Evolutionary conservation across 768 basidiomycete genomes (phyloP), one percentile per base, ranked within the genome.

Genomic region (Kwoniella dendrophila): DNA sequence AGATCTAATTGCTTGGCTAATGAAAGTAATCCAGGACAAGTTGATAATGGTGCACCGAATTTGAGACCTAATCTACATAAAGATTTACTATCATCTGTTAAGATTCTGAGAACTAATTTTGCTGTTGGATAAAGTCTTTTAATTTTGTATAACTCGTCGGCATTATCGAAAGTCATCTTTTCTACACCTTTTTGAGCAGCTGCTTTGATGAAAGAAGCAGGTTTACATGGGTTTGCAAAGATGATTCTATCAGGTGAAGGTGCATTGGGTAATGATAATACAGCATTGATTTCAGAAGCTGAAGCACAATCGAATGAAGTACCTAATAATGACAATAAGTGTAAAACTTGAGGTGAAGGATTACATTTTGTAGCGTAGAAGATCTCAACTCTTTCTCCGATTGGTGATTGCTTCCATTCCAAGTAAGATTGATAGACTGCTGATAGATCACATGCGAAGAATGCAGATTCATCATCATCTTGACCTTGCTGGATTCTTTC

Each of bases 311-410:
- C 96, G 81, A 99, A 99, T 16, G 93, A 93, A 1, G 90, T 82
- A 27, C 96, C 96, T 50, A 97, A 81, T 30, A 90, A 86, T 18
- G 91, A 90, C 41, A 99, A 85, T 51, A 99, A 84, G 62, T 92
- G 88, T 52, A 98, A 83, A 59, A 99, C 87, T 73, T 91, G 91
- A 3, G 93, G 92, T 73, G 98, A 95, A 22, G 96, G 95, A 82
- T 99, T 99, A 81, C 92, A 96, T 82, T 99, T 99, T 74, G 98
- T 86, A 62, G 96, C 95, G 80, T 94, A 97, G 81, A 90, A 95
- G 11, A 93, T 92, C 68, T 92, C 87, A n/a, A 97, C 86, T 56
- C 89, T 85, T 3, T 90, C 88, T 20, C 79, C 79, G n/a, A 99
- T 70, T 4, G 78, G 84, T 66, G 84, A 84, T 18, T 81, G 77